Percentiles rank a stretch among this genome's conserved stretches.
phyloP scores from a whole-genome alignment of 1,284 basidiomycete genomes.

The Melampsora medusae region DNA sequence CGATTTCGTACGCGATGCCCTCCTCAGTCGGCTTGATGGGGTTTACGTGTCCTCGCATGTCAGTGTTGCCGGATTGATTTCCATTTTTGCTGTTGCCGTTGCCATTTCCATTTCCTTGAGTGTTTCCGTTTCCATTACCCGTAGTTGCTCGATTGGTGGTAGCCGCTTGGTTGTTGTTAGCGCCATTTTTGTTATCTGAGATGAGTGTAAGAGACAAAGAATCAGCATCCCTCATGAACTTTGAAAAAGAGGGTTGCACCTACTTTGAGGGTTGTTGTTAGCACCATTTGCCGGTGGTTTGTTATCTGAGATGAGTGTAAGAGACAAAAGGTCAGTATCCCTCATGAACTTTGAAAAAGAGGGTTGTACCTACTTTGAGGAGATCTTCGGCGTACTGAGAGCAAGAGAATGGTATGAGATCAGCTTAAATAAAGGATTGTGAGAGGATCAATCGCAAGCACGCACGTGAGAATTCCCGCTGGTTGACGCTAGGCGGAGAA shows the following conservation, averaged over 20 bases:
- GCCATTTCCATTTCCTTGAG: conserved; percentile 24
- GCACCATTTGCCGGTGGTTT: background rate
- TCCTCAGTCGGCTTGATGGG: conserved; percentile 17
- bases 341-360: too few species aligned
- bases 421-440: background rate
- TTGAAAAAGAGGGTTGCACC: too few species aligned
- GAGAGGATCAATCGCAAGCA: too few species aligned
- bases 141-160: background rate
- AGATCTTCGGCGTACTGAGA: background rate
- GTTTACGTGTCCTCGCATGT: background rate
- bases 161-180: background rate
- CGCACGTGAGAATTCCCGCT: too few species aligned
- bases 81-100: conserved; percentile 9
- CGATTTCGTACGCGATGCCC: conserved; percentile 23
- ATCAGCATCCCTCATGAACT: too few species aligned
- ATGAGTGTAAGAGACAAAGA: too few species aligned
- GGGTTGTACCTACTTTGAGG: background rate
- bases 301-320: too few species aligned
- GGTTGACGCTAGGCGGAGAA: too few species aligned
- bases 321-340: too few species aligned
- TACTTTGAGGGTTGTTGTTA: background rate
- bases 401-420: background rate
- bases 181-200: background rate
- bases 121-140: conserved; percentile 5
- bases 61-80: background rate